Evolutionary conservation across 352 stramenopile species (phyloP), one percentile per base, ranked within the genome.

Genomic region (Plasmopara halstedii): DNA sequence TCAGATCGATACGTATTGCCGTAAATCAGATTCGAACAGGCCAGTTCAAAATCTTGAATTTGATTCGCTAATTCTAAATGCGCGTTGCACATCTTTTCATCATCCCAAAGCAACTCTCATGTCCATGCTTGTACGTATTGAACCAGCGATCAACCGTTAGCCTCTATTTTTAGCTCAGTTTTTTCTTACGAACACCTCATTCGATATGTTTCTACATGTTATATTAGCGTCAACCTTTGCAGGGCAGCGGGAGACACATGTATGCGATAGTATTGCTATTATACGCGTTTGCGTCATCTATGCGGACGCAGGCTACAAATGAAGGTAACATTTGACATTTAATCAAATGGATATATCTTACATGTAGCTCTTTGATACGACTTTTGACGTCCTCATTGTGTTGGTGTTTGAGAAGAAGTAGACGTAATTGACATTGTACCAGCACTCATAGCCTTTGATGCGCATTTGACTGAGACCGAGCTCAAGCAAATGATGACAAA

Each of bases 211-310:
- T n/a, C n/a, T n/a, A 29, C 25, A 29, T 29, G 25, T 10, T 15
- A 27, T 42, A 17, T 35, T 20, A 67, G 58, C 53, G 53, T 56
- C 58, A 53, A 62, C 46, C 62, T 46, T 40, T 56, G 55, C 54
- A 49, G 55, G 45, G 49, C 35, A 47, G 53, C 35, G 15, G 44
- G 45, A 47, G 49, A 33, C 20, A 27, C 27, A 32, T 62, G 33
- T 46, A 44, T 37, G 47, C 58, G 18, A 37, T 49, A 17, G 50
- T 40, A 15, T 34, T 67, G 49, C 41, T 67, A 50, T 37, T 67
- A 37, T 40, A 64, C 13, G 42, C 53, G 23, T 55, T 36, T 31
- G 46, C 54, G 25, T 58, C 45, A 14, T 42, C 49, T 53, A 23
- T 56, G 10, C 40, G 35, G 25, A 14, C 36, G 8, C 29, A 10